A percentile compares a stretch with the other conserved stretches of the same genome.
Evolutionary conservation across 2,329 filamentous ascomycete genomes (phyloP).

Genomic region (Calonectria hawksworthii): DNA sequence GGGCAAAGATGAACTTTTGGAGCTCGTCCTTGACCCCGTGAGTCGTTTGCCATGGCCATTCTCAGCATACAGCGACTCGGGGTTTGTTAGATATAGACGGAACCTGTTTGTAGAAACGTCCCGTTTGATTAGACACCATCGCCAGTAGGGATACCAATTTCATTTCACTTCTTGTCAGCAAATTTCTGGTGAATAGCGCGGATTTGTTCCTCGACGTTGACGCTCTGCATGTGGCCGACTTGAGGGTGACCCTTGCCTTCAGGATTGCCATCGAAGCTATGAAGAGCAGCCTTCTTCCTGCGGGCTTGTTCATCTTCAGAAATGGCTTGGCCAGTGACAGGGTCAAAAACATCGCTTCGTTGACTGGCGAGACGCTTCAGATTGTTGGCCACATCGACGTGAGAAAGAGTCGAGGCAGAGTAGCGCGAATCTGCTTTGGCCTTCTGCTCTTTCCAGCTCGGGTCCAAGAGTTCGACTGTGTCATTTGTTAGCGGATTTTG

Average conservation of each 20-base stretch:
- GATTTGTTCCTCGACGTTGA: constrained; percentile 91
- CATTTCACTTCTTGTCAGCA: constrained; percentile 53
- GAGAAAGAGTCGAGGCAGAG: constrained; percentile 87
- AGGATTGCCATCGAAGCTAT: constrained; percentile 75
- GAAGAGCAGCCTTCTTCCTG: constrained; percentile 79
- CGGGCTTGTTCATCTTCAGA: constrained; percentile 81
- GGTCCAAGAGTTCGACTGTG: constrained; percentile 90
- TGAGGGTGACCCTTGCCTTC: constrained; percentile 69
- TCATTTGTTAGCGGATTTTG: constrained; percentile 50
- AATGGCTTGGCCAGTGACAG: constrained; percentile 75
- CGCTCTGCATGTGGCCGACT: constrained; percentile 72
- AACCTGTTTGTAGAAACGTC: not conserved
- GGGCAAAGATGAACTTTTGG: not conserved
- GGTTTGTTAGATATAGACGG: constrained; percentile 14
- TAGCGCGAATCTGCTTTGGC: constrained; percentile 89
- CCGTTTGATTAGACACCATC: not conserved
- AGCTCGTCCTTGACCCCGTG: not conserved
- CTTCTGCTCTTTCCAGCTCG: constrained; percentile 95
- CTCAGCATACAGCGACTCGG: not conserved
- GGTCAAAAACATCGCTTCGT: constrained; percentile 88
- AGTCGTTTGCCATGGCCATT: not conserved
- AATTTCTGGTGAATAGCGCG: constrained; percentile 72
- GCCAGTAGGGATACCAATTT: not conserved
- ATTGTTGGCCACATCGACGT: constrained; percentile 91
- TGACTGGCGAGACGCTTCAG: constrained; percentile 95